Evolutionary conservation across 2,329 filamentous ascomycete genomes (phyloP), one percentile per base, ranked within the genome.

Genomic region (Colletotrichum karsti): DNA sequence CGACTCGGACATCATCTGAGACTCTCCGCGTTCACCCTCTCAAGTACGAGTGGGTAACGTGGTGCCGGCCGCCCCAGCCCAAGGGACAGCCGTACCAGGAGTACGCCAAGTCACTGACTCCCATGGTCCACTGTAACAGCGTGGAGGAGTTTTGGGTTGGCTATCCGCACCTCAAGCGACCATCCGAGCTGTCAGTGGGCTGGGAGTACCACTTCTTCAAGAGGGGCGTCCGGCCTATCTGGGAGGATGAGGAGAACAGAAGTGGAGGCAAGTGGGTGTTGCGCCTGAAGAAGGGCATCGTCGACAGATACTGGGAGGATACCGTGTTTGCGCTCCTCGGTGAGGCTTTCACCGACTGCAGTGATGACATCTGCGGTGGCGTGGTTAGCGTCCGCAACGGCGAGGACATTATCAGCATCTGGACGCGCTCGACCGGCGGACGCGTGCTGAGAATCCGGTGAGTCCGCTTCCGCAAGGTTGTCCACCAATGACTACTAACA

Each of bases 201-300:
- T 98, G 95, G 24, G 96, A 99, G 81, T 99, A 98, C 78, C 96
- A 99, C 79, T 91, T 99, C 68, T 99, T 99, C 85, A 97, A 96
- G 81, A 94, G 96, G 77, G 95, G 95, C 61, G 95, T 99, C 69
- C 91, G 96, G 69, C 96, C 96, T 22, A 96, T 99, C 74, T 99
- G 96, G 96, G 96, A 99, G 80, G 96, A 99, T 74, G 94, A 97
- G 51, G 94, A 97, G 78, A 99, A 99, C 83, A 96, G 94, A 80
- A 92, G 91, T 73, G 96, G 96, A 61, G 96, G 96, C 57, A 99
- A 99, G 83, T 99, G 95, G 95, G 95, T 98, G 72, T 91, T 99
- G 78, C 89, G 95, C 72, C 84, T 99, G 78, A 98, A 97, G 88
- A 99, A 99, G 85, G 96, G 96, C 26, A 93, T 99, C 20, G 93